phyloP scores from a whole-genome alignment of 257 asterid genomes.

The Scutellaria barbata region DNA sequence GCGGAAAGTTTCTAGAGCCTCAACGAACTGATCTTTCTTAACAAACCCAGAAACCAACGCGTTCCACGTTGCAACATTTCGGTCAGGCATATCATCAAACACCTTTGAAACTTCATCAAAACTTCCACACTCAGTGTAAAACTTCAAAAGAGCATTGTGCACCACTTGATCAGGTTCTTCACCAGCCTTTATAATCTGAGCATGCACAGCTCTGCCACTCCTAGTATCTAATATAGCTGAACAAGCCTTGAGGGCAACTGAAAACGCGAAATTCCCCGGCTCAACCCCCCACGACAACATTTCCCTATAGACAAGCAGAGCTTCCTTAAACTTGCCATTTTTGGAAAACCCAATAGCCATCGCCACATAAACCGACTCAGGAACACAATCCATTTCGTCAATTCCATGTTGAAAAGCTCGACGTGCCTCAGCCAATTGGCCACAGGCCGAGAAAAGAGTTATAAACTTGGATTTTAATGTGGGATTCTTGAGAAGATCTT shows the following conservation, averaged over 20 bases:
- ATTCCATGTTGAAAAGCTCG: slow-evolving; percentile 42
- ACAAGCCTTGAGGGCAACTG: slow-evolving; percentile 52
- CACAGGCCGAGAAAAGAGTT: slow-evolving; percentile 59
- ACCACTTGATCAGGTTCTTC: slow-evolving; percentile 58
- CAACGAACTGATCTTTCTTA: slow-evolving; percentile 46
- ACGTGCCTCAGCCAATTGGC: slow-evolving; percentile 51
- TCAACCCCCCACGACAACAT: slow-evolving; percentile 43
- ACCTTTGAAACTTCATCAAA: slow-evolving; percentile 43
- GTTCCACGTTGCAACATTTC: slow-evolving; percentile 59
- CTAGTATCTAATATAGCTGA: slow-evolving; percentile 35
- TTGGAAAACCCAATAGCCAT: slow-evolving; percentile 57
- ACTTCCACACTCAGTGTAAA: slow-evolving; percentile 49
- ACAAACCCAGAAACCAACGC: slow-evolving; percentile 43
- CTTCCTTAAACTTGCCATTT: slow-evolving; percentile 43
- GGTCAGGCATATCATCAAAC: slow-evolving; percentile 58
- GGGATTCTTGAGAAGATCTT: slow-evolving; percentile 42
- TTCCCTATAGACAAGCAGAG: slow-evolving; percentile 41
- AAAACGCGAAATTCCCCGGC: slow-evolving; percentile 50
- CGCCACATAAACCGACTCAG: slow-evolving; percentile 55
- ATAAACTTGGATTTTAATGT: slow-evolving; percentile 49
- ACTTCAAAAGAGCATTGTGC: slow-evolving; percentile 50
- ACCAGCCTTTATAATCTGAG: slow-evolving; percentile 42
- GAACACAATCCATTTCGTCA: slow-evolving; percentile 30
- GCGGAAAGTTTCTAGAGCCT: slow-evolving; percentile 50
- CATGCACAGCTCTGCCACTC: slow-evolving; percentile 50